Evolutionary conservation across 2,329 filamentous ascomycete species (phyloP).

Genomic region (Trichocomaceae sp.): DNA sequence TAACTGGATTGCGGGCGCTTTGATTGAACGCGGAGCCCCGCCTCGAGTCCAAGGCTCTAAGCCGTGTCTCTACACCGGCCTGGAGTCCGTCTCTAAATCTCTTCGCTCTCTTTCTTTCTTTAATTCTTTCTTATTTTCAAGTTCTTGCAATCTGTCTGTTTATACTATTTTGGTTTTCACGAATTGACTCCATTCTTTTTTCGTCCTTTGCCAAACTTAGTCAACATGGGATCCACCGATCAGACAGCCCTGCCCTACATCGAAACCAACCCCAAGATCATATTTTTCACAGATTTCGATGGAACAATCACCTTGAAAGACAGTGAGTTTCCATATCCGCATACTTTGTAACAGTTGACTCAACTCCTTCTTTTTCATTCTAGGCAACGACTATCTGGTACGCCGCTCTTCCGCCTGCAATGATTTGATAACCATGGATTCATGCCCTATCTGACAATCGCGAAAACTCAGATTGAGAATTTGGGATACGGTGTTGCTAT

Average conservation of each 20-base stretch:
- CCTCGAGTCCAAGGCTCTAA: neutral
- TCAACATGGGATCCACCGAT: constrained; percentile 25
- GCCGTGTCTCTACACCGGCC: neutral
- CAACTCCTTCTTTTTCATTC: neutral
- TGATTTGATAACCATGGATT: neutral
- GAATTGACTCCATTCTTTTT: neutral
- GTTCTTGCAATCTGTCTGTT: neutral
- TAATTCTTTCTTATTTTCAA: neutral
- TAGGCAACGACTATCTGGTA: constrained; percentile 61
- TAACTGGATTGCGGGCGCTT: neutral
- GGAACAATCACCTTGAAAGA: constrained; percentile 80
- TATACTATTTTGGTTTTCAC: neutral
- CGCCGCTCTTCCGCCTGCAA: constrained; percentile 11
- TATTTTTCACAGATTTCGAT: constrained; percentile 99
- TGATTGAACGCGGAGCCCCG: neutral
- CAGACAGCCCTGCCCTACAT: constrained; percentile 37
- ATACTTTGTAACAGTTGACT: neutral
- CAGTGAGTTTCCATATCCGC: constrained; percentile 39
- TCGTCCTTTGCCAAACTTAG: neutral
- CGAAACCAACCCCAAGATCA: constrained; percentile 66
- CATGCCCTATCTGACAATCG: constrained; percentile 42
- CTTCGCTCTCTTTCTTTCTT: neutral
- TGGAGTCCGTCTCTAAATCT: neutral
- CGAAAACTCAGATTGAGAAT: constrained; percentile 68
- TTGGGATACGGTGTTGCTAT: constrained; percentile 71